Base-by-base conservation (phyloP, 768 basidiomycete species). In the Pleurotus giganteus region DNA sequence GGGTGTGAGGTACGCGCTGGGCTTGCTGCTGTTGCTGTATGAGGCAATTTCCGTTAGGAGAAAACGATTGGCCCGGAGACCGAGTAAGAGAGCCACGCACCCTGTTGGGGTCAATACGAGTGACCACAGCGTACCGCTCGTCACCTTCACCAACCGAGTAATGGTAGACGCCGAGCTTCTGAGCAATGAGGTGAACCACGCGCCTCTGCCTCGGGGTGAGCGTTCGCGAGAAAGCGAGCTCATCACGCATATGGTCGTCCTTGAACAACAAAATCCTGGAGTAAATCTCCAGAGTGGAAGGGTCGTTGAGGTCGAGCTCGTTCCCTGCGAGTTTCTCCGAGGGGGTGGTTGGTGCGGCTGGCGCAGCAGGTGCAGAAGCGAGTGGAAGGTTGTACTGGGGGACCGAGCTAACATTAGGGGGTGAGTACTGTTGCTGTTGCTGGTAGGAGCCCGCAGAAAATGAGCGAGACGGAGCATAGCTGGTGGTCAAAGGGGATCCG, bases 221-320 rank as follows among this genome's bases (percentile, higher is more conserved):
- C 12, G 87, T 85, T 54, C 91, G 76, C n/a, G 95, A 94, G 71
- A 98, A 98, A 4, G 95, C 94, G 53, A 98, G 84, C 69, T 98
- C 95, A 63, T 98, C 95, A 31, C 96, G 82, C 92, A 98, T 94
- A 62, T 82, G 85, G 69, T 98, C 95, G 63, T 97, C 94, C 76
- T 96, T 98, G 85, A 99, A 99, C 34, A 98, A 78, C 34, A 98
- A 75, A 60, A 98, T 91, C 61, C 94, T 83, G 46, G 97, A 98
- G 69, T 98, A 98, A 61, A 99, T 97, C 71, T 98, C 96, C 61
- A 99, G 76, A 7, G 94, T 96, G 24, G 89, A 86, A 3, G 96
- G 89, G 68, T 99, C 97, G 63, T 98, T 98, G 62, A 98, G 77
- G 69, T 99, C 96, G 55, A 99, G 80, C 71, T 97, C 94, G 50